Conservation (phyloP, 75 land plant genomes). For the Azolla pinnata region DNA sequence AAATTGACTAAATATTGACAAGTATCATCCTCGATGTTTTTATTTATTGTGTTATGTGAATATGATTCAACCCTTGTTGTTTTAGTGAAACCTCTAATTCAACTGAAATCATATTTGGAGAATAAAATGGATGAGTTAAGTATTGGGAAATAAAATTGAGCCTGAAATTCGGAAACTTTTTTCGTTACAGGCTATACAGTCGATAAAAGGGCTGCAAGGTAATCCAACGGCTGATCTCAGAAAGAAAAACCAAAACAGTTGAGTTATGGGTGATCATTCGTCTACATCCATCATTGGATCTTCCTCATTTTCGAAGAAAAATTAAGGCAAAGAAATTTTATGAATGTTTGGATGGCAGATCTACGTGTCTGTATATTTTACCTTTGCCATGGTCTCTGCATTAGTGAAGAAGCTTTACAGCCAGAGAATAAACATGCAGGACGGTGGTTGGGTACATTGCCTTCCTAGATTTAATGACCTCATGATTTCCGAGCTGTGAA, state of each 20-base stretch:
- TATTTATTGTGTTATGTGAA: not conserved
- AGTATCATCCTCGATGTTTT: not conserved
- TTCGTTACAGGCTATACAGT: slow-evolving; percentile 1
- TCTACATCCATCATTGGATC: not conserved
- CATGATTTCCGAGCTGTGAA: not conserved
- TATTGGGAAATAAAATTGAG: not conserved
- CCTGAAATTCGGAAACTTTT: not conserved
- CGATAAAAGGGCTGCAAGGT: not conserved
- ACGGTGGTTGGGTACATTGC: slow-evolving; percentile 8
- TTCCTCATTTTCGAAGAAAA: not conserved
- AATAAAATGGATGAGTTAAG: not conserved
- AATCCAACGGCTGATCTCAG: not conserved
- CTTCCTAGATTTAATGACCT: not conserved
- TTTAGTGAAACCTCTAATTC: not conserved
- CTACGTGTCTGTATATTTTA: slow-evolving; percentile 14
- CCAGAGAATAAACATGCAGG: not conserved
- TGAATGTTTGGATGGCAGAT: slow-evolving; percentile 6
- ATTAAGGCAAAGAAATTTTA: not conserved
- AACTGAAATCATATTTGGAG: not conserved
- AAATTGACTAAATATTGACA: not conserved
- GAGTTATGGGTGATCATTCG: not conserved
- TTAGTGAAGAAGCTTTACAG: slow-evolving; percentile 7
- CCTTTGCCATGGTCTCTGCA: slow-evolving; percentile 12
- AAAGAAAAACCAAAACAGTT: slow-evolving; percentile 2
- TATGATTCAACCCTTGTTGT: not conserved